phyloP scores from a whole-genome alignment of 2,329 filamentous ascomycete species.

The Diaporthe velutina region DNA sequence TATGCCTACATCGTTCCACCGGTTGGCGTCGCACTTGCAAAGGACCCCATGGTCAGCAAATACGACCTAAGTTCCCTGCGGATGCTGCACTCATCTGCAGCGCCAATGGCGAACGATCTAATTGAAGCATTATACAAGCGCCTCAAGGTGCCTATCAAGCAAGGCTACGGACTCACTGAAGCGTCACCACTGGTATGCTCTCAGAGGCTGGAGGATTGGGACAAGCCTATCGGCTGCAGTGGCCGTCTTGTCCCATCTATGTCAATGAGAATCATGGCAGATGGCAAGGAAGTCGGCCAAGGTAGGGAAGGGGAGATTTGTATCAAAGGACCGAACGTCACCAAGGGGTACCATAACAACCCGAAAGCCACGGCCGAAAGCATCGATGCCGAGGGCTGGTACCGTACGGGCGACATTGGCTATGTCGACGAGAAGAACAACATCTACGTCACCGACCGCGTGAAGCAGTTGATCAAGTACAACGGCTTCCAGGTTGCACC shows the following conservation, averaged over 20 bases:
- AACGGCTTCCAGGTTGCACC: slow-evolving; percentile 30
- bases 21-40: slow-evolving; percentile 70
- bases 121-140: slow-evolving; percentile 80
- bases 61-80: slow-evolving; percentile 67
- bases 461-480: slow-evolving; percentile 52
- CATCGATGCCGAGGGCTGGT: slow-evolving; percentile 65
- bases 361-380: slow-evolving; percentile 65
- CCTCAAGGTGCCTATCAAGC: slow-evolving; percentile 84
- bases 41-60: slow-evolving; percentile 63
- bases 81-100: slow-evolving; percentile 64
- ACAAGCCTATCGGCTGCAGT: slow-evolving; percentile 80
- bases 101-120: slow-evolving; percentile 71
- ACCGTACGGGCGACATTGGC: slow-evolving; percentile 65
- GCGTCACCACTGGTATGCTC: slow-evolving; percentile 84
- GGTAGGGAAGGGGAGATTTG: slow-evolving; percentile 49
- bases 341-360: slow-evolving; percentile 71
- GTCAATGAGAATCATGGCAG: slow-evolving; percentile 82
- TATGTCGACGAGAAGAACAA: slow-evolving; percentile 53
- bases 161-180: slow-evolving; percentile 93
- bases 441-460: slow-evolving; percentile 67
- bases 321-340: slow-evolving; percentile 67
- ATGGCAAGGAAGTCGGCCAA: slow-evolving; percentile 66
- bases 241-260: slow-evolving; percentile 83
- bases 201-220: slow-evolving; percentile 82
- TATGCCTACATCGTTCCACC: slow-evolving; percentile 68